Evolutionary conservation across 2,329 filamentous ascomycete genomes (phyloP), one percentile per base, ranked within the genome.

Genomic region (Hortaea werneckii): DNA sequence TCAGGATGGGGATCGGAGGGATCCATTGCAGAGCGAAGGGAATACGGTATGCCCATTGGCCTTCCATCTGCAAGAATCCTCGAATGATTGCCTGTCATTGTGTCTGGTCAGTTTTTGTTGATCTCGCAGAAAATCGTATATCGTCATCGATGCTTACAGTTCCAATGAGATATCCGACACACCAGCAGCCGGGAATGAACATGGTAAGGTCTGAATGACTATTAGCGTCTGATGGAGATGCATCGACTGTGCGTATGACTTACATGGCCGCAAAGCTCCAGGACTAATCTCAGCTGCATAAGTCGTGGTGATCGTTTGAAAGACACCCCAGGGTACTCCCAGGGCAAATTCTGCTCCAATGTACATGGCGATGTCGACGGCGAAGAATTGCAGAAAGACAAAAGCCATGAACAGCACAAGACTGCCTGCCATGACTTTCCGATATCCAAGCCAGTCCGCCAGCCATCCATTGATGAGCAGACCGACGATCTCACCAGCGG

Each of bases 281-380:
- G 78, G 79, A 30, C 74, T 76, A 10, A 82, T 73, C 56, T 86
- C 82, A 44, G 79, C 79, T 29, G 81, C 82, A 56, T 85, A 85
- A 1, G 80, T 27, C 28, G 77, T 65, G 7, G 66, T 63, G 29
- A 68, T 54, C 2, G 54, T 58, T 27, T 58, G 54, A 43, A 58
- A 61, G 1, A 48, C 47, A 13, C 55, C 54, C 54, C 55, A 59
- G 2, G 62, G 63, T 40, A 67, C 58, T 10, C 67, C 67, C 30
- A 60, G 64, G 7, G 70, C 54, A 11, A 68, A 52, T 43, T 66
- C 58, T 13, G 54, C 58, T n/a, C 56, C 51, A 10, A 59, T 42
- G 2, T 61, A 51, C 46, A 51, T 52, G 1, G 46, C 38, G 8
- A 69, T 48, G 40, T 58, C 62, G 11, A 58, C 53, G 0, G 67